These are phyloP conservation scores for Ananas comosus DNA, from an alignment of 176 grass and related monocot species.

Conservation along the genomic window DNA sequence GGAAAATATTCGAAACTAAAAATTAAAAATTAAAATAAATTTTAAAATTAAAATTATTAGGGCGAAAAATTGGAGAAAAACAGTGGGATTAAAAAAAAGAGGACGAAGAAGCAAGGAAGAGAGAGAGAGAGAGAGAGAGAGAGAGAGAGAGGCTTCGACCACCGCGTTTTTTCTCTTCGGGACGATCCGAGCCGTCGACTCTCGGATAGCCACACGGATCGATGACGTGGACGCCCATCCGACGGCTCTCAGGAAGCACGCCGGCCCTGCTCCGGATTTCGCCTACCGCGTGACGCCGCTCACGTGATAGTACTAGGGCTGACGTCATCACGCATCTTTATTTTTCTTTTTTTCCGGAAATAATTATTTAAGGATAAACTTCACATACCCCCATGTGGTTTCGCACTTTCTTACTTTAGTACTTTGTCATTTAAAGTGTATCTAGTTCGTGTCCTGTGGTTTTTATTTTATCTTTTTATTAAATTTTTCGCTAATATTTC, in stretches of 20 bases:
- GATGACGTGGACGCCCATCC: slow-evolving; percentile 14
- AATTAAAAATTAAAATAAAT: not conserved
- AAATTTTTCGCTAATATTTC: too few species aligned
- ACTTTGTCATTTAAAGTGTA: too few species aligned
- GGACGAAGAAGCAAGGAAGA: not conserved
- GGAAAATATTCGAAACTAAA: not conserved
- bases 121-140: not conserved
- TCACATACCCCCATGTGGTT: too few species aligned
- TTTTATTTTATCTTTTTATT: too few species aligned
- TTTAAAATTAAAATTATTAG: not conserved
- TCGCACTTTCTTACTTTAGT: too few species aligned
- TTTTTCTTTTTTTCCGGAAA: not conserved
- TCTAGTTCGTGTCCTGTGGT: too few species aligned
- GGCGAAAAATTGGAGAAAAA: not conserved
- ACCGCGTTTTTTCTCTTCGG: not conserved
- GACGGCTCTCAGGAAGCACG: not conserved
- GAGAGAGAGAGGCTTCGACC: not conserved
- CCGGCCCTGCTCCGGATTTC: too few species aligned
- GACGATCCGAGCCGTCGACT: slow-evolving; percentile 5
- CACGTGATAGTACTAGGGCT: not conserved
- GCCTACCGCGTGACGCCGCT: not conserved
- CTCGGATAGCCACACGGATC: slow-evolving; percentile 3
- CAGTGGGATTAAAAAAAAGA: not conserved
- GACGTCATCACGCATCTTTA: not conserved
- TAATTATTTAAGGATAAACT: not conserved